These are phyloP conservation scores for Aspergillus brunneoviolaceus DNA, from an alignment of 2,329 filamentous ascomycete species.

Conservation along the genomic window DNA sequence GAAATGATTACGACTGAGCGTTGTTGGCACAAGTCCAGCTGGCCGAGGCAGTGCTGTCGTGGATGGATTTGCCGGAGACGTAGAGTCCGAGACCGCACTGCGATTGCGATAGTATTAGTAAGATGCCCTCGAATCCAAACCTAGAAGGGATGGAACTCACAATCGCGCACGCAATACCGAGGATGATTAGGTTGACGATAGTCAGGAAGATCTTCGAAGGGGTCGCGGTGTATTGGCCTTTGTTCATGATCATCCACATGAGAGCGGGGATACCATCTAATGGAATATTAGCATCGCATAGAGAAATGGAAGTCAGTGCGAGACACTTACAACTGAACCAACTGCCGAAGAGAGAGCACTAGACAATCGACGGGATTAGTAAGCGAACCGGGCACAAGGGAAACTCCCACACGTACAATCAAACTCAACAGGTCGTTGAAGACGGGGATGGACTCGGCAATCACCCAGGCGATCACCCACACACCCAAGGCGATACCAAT, in stretches of 20 bases:
- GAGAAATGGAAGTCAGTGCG: not conserved
- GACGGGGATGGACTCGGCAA: conserved; percentile 67
- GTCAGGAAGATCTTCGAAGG: conserved; percentile 47
- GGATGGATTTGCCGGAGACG: conserved; percentile 41
- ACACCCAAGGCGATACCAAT: conserved; percentile 53
- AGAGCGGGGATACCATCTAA: conserved; percentile 43
- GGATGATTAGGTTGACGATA: conserved; percentile 45
- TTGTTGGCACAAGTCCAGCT: conserved; percentile 44
- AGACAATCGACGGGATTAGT: not conserved
- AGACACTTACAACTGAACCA: conserved; percentile 59
- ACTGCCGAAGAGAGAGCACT: conserved; percentile 59
- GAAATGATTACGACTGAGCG: conserved; percentile 8
- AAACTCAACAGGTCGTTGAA: conserved; percentile 66
- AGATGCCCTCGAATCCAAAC: conserved; percentile 4
- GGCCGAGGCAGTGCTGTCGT: conserved; percentile 31
- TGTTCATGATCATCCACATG: conserved; percentile 52
- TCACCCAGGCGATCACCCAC: conserved; percentile 64
- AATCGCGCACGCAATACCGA: conserved; percentile 34
- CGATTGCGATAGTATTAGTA: not conserved
- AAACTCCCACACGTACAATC: conserved; percentile 40
- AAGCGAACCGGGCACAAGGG: no score
- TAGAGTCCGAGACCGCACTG: conserved; percentile 45
- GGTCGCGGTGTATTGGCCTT: conserved; percentile 39
- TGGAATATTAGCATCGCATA: conserved; percentile 7
- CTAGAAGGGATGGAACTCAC: conserved; percentile 15